Evolutionary conservation across 2,329 filamentous ascomycete species (phyloP).

Genomic region (Teratosphaeria destructans): DNA sequence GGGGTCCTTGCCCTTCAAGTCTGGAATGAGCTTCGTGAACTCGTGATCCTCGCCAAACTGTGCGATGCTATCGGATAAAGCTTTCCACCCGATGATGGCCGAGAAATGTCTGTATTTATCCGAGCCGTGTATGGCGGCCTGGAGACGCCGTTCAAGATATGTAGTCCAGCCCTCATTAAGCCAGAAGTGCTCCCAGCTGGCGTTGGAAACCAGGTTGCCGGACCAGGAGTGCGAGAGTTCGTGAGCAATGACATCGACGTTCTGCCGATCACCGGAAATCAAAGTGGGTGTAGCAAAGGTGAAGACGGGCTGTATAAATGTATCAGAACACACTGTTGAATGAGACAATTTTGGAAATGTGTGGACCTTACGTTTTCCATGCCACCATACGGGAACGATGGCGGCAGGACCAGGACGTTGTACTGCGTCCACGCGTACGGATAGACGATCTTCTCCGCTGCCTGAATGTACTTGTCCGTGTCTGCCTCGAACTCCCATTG

Average conservation of each 20-base stretch:
- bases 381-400: slow-evolving; percentile 80
- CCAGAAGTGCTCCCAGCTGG: slow-evolving; percentile 71
- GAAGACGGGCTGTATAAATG: slow-evolving; percentile 45
- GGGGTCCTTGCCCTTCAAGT: slow-evolving; percentile 82
- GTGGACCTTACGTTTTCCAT: not conserved
- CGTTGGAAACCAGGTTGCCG: slow-evolving; percentile 71
- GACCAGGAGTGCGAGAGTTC: slow-evolving; percentile 72
- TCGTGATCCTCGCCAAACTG: slow-evolving; percentile 74
- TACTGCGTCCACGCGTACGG: slow-evolving; percentile 92
- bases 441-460: slow-evolving; percentile 70
- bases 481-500: slow-evolving; percentile 88
- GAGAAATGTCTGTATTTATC: slow-evolving; percentile 85
- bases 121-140: slow-evolving; percentile 63
- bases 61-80: slow-evolving; percentile 68
- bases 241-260: slow-evolving; percentile 93
- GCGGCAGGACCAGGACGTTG: slow-evolving; percentile 82
- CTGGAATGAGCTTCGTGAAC: slow-evolving; percentile 83
- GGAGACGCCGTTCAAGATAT: slow-evolving; percentile 82
- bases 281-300: slow-evolving; percentile 94
- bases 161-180: slow-evolving; percentile 80
- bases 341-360: not conserved
- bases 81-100: slow-evolving; percentile 92
- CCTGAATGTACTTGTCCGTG: slow-evolving; percentile 83
- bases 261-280: slow-evolving; percentile 72
- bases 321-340: not conserved